Conservation (phyloP, 805 yeast species). For the Sugiyamaella boreocaroliniensis region DNA sequence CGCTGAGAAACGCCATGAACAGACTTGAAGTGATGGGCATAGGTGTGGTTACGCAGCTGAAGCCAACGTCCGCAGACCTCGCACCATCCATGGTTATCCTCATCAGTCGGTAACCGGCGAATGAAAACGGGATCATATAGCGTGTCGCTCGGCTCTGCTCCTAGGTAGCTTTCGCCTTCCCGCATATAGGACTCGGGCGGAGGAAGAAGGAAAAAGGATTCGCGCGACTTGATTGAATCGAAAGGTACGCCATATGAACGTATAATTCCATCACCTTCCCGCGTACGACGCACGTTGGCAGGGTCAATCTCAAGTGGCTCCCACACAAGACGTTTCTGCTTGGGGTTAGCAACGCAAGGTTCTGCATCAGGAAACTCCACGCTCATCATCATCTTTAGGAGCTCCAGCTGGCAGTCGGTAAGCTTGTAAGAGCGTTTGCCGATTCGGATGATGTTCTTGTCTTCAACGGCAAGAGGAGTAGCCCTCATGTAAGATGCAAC, state of each 20-base stretch:
- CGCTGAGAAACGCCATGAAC: slow-evolving; percentile 30
- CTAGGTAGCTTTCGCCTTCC: slow-evolving; percentile 14
- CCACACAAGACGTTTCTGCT: not conserved
- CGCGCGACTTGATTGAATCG: slow-evolving; percentile 10
- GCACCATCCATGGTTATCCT: slow-evolving; percentile 19
- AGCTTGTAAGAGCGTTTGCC: slow-evolving; percentile 3
- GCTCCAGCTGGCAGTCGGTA: not conserved
- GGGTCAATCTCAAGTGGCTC: not conserved
- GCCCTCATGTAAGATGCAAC: no score
- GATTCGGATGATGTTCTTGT: not conserved
- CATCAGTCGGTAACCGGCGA: slow-evolving; percentile 13
- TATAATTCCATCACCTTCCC: not conserved
- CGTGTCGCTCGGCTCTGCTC: slow-evolving; percentile 15
- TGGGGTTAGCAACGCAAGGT: not conserved
- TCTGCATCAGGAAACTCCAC: not conserved
- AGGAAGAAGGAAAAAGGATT: slow-evolving; percentile 4
- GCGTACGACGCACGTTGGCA: not conserved
- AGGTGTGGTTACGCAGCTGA: slow-evolving; percentile 29
- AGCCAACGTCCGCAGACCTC: slow-evolving; percentile 18
- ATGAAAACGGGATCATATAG: slow-evolving; percentile 18
- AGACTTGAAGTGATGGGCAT: slow-evolving; percentile 48
- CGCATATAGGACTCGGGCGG: slow-evolving; percentile 5
- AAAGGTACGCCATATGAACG: slow-evolving; percentile 14
- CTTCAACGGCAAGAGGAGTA: not conserved
- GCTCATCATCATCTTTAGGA: slow-evolving; percentile 2